Evolutionary conservation across 331 rosid species (phyloP).

Genomic region (Quercus phellos): DNA sequence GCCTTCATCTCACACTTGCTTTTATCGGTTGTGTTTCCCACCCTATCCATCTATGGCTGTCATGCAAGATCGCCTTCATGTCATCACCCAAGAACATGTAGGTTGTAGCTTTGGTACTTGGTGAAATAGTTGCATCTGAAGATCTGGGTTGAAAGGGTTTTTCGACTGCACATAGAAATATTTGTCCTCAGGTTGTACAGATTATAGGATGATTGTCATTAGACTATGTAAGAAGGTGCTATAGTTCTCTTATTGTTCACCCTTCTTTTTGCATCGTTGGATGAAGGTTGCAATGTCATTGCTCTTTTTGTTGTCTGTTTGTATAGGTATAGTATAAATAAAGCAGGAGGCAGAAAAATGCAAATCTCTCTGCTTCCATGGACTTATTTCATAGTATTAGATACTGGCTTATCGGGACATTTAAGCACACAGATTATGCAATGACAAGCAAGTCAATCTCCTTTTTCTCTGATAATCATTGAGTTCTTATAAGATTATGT

Average conservation of each 20-base stretch:
- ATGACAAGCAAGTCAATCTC: constrained; percentile 22
- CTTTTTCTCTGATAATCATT: neutral
- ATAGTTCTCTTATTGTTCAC: constrained; percentile 18
- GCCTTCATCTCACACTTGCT: constrained; percentile 85
- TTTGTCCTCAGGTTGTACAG: constrained; percentile 38
- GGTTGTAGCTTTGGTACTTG: constrained; percentile 79
- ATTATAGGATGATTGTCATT: constrained; percentile 35
- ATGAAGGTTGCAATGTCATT: constrained; percentile 39
- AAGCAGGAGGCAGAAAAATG: constrained; percentile 31
- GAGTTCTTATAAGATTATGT: neutral
- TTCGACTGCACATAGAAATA: constrained; percentile 51
- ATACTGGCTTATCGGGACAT: constrained; percentile 22
- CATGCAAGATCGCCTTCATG: constrained; percentile 51
- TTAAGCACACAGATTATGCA: constrained; percentile 21
- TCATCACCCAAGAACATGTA: constrained; percentile 77
- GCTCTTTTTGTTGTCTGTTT: constrained; percentile 38
- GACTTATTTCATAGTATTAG: constrained; percentile 9
- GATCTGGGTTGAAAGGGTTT: constrained; percentile 29
- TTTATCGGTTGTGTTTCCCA: constrained; percentile 64
- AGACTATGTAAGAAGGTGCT: constrained; percentile 31
- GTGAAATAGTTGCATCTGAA: constrained; percentile 38
- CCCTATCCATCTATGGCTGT: constrained; percentile 45
- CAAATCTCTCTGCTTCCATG: constrained; percentile 20
- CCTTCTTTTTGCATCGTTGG: constrained; percentile 13
- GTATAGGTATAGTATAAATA: constrained; percentile 45